Percentiles rank a stretch among this genome's conserved stretches.
Conservation (phyloP, 1,284 basidiomycete genomes). For the Trametes sp. region DNA sequence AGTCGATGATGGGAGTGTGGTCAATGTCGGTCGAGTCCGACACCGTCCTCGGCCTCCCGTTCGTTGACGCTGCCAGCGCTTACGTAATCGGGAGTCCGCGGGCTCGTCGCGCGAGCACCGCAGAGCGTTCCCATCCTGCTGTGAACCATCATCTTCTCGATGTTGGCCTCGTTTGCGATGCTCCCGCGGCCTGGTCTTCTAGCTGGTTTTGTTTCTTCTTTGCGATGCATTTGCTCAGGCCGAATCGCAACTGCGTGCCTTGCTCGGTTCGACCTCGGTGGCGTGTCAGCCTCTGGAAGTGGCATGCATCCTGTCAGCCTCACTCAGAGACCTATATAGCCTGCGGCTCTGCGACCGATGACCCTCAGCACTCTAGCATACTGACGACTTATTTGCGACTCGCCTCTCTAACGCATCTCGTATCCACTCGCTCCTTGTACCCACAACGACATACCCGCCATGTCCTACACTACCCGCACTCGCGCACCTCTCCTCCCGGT, state of each 20-base stretch:
- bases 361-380: slow-evolving; percentile 27
- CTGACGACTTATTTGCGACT: slow-evolving; percentile 19
- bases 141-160: slow-evolving; percentile 7
- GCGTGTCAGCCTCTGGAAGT: slow-evolving; percentile 6
- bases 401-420: background rate
- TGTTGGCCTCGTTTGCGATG: background rate
- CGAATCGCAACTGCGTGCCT: slow-evolving; percentile 5
- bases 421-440: slow-evolving; percentile 17
- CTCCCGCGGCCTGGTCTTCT: slow-evolving; percentile 4
- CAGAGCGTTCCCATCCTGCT: slow-evolving; percentile 6
- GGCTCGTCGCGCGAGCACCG: slow-evolving; percentile 7
- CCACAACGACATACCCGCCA: slow-evolving; percentile 6
- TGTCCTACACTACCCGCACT: slow-evolving; percentile 18
- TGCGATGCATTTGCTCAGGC: slow-evolving; percentile 2
- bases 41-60: slow-evolving; percentile 14
- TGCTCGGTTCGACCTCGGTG: slow-evolving; percentile 12
- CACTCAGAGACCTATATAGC: slow-evolving; percentile 15
- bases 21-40: slow-evolving; percentile 1
- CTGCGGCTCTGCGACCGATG: background rate
- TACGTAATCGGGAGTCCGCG: slow-evolving; percentile 21
- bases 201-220: slow-evolving; percentile 4
- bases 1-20: slow-evolving; percentile 16
- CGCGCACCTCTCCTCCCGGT: slow-evolving; percentile 37
- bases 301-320: slow-evolving; percentile 9
- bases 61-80: slow-evolving; percentile 9